Evolutionary conservation across 2,329 filamentous ascomycete species (phyloP).

Genomic region (Ophiocordyceps australis): DNA sequence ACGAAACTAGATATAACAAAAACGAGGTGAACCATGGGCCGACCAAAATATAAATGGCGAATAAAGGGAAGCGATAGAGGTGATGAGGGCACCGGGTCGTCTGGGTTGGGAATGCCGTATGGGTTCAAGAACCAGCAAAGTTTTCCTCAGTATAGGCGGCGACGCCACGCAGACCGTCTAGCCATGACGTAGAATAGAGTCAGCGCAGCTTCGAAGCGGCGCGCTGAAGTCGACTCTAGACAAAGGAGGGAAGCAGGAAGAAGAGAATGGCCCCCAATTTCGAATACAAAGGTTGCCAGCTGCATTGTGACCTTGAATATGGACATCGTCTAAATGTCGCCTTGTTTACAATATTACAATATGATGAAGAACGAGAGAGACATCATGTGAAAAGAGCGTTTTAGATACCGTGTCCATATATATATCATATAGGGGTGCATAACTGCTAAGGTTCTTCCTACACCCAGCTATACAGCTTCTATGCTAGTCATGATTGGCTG

Average conservation of each 20-base stretch:
- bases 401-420: too few relatives aligned
- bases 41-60: neutral
- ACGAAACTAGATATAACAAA: slow-evolving; percentile 1
- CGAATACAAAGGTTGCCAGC: too few relatives aligned
- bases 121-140: neutral
- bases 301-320: too few relatives aligned
- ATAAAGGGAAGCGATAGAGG: neutral
- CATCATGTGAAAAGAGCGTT: too few relatives aligned
- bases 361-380: too few relatives aligned
- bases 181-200: neutral
- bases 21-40: slow-evolving; percentile 1
- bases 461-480: too few relatives aligned
- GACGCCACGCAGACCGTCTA: slow-evolving; percentile 1
- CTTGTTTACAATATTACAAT: too few relatives aligned
- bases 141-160: neutral
- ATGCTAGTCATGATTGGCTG: too few relatives aligned
- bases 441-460: too few relatives aligned
- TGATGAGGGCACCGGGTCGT: neutral
- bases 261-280: neutral
- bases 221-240: neutral
- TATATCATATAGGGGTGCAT: too few relatives aligned
- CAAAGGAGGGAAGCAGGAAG: neutral
- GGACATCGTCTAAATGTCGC: too few relatives aligned
- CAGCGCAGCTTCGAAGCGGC: neutral
- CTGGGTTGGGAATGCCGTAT: neutral